Evolutionary conservation across 2,329 filamentous ascomycete genomes (phyloP), one percentile per base, ranked within the genome.

Genomic region (Coleophoma cylindrospora): DNA sequence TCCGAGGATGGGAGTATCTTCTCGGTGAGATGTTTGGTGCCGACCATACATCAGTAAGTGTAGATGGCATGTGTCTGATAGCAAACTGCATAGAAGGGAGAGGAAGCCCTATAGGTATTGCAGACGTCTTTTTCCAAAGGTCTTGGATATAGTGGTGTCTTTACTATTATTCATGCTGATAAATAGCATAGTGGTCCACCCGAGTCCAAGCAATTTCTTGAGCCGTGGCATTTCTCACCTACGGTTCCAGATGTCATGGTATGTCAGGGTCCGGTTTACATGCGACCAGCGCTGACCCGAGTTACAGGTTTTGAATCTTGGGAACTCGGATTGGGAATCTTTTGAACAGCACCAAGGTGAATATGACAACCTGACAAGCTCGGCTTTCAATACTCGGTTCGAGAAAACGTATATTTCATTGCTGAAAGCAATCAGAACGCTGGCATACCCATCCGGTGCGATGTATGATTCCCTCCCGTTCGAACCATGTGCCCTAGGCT

Each of bases 1-100:
- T 61, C 1, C 63, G 61, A 53, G 64, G 65, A 4, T 68, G 66
- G 66, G 66, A 67, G 45, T 68, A 63, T 48, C 44, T 68, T 33
- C 55, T 68, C 1, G 65, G 65, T 34, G 66, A 68, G 45, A 67
- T 68, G 66, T 67, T 68, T 49, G 58, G 57, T 27, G 61, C 54
- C 8, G 64, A 68, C 50, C 66, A 68, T 55, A 58, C 62, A 32
- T 57, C 56, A 21, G 57, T 66, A 40, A 60, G 62, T 9, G 58
- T 63, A 43, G 62, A 67, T 48, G 66, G 64, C 0, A 67, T 67
- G 64, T 68, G 66, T 48, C 52, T 68, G 21, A 58, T 57, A 37
- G 56, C 59, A 46, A 55, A 64, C 32, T 68, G 66, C 49, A 61
- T 66, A 34, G 64, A 63, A 1, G 64, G 66, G 7, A 57, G 51